Evolutionary conservation across 441 rosid genomes (phyloP).

Genomic region (Melastoma candidum): DNA sequence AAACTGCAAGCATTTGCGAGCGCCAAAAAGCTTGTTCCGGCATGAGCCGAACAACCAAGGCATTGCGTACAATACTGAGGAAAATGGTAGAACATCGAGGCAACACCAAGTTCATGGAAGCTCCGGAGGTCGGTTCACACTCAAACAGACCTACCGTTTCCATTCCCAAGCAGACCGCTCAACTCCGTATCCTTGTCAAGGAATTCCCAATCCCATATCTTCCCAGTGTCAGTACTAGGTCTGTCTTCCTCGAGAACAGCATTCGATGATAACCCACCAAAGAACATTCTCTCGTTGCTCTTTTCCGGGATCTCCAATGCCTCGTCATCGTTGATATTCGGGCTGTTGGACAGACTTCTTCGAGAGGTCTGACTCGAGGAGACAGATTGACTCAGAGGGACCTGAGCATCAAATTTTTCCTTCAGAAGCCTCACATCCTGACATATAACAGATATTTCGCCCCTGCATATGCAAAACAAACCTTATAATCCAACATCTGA

Average conservation of each 20-base stretch:
- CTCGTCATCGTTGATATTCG: slow-evolving; percentile 20
- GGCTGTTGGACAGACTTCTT: slow-evolving; percentile 32
- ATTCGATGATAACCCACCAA: slow-evolving; percentile 14
- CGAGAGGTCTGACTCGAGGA: slow-evolving; percentile 67
- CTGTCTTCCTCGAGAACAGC: slow-evolving; percentile 6
- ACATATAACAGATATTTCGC: slow-evolving; percentile 87
- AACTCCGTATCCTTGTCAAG: slow-evolving; percentile 22
- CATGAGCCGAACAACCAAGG: too few relatives aligned
- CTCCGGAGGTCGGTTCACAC: too few relatives aligned
- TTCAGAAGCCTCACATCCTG: slow-evolving; percentile 70
- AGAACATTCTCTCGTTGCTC: background rate
- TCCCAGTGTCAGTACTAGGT: slow-evolving; percentile 17
- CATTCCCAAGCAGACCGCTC: too few relatives aligned
- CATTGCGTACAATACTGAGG: too few relatives aligned
- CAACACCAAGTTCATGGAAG: too few relatives aligned
- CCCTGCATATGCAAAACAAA: slow-evolving; percentile 30
- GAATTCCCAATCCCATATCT: slow-evolving; percentile 65
- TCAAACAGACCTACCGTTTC: too few relatives aligned
- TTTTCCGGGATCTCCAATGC: slow-evolving; percentile 18
- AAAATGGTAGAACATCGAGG: too few relatives aligned
- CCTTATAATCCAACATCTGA: background rate
- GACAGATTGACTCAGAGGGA: slow-evolving; percentile 60
- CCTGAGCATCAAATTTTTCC: slow-evolving; percentile 53
- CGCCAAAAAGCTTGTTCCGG: too few relatives aligned
- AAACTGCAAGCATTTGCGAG: too few relatives aligned